Evolutionary conservation across 2,329 filamentous ascomycete genomes (phyloP), one percentile per base, ranked within the genome.

Genomic region (Fusarium chuoi): DNA sequence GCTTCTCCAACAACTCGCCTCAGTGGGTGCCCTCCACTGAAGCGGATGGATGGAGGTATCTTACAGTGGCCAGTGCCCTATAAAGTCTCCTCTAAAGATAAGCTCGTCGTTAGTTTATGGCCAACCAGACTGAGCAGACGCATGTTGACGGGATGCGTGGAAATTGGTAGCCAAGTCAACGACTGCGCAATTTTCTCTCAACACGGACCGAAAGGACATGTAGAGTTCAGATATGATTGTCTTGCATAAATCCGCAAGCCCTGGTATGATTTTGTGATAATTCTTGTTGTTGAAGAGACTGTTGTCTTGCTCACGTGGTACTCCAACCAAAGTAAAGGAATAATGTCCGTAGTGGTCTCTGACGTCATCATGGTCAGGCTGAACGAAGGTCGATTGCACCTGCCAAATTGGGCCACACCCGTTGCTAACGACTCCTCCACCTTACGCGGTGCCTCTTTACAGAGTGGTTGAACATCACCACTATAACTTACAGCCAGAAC

Each of bases 101-200:
- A 42, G 52, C 57, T 52, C 45, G 39, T 22, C 24, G 36, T 35
- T 24, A 26, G 15, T 18, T 56, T n/a, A 39, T 45, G 45, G 36
- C 73, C 75, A 75, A 75, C 70, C 70, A 74, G 60, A 72, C 67
- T 28, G 24, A 62, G 55, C 24, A 48, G 35, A 58, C 41, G 48
- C 55, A 63, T 52, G 59, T 48, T 46, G 58, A n/a, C n/a, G n/a
- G n/a, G n/a, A 42, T 55, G n/a, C 10, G 28, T n/a, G 28, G 65
- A 63, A 61, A 68, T 68, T 51, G 42, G 20, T 48, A 35, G 45
- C 36, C 39, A 62, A 62, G 51, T 44, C 49, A 41, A 35, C 24
- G 13, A 45, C 17, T 64, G 51, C 30, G 55, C 41, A 67, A 42
- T 52, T 45, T 56, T 45, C 26, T 15, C 13, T 15, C 30, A 38